A percentile compares a stretch with the other conserved stretches of the same genome.
These are phyloP conservation scores for Cryoendolithus antarcticus DNA, from an alignment of 2,329 filamentous ascomycete genomes.

Conservation along the genomic window DNA sequence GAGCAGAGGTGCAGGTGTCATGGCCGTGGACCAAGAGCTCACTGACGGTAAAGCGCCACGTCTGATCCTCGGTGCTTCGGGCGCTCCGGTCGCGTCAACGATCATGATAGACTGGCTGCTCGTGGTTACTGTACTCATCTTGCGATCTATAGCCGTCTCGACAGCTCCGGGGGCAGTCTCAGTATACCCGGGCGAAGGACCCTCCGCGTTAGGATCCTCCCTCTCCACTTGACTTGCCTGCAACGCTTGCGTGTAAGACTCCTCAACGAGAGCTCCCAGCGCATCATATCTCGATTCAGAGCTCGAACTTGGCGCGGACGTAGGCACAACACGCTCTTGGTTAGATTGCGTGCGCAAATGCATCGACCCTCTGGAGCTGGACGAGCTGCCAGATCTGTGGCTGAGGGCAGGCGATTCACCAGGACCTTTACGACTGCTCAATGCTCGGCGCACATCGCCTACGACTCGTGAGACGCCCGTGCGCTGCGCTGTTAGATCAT, in stretches of 20 bases:
- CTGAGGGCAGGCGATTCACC: conserved; percentile 8
- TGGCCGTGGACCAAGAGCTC: conserved; percentile 13
- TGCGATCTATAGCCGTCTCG: conserved; percentile 9
- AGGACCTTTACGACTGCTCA: conserved; percentile 42
- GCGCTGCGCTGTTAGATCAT: too few relatives aligned
- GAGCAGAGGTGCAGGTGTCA: conserved; percentile 16
- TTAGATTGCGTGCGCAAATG: too few relatives aligned
- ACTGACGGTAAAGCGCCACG: conserved; percentile 15
- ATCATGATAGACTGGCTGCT: conserved; percentile 90
- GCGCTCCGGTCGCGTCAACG: conserved; percentile 57
- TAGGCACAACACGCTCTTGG: too few relatives aligned
- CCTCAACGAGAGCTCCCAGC: too few relatives aligned
- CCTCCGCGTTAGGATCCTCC: too few relatives aligned
- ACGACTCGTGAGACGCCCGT: conserved; percentile 63
- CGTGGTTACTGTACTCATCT: conserved; percentile 50
- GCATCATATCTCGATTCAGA: too few relatives aligned
- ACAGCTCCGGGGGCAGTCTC: too few relatives aligned
- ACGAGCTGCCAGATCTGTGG: conserved; percentile 13
- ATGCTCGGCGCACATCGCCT: conserved; percentile 69
- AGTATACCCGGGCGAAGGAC: too few relatives aligned
- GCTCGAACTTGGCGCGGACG: too few relatives aligned
- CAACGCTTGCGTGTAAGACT: too few relatives aligned
- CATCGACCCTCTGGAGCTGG: conserved; percentile 46
- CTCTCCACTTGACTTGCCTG: too few relatives aligned
- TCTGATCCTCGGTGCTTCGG: conserved; percentile 11